Conservation (phyloP, 73 alveolate species). For the Tetrahymena malaccensis region DNA sequence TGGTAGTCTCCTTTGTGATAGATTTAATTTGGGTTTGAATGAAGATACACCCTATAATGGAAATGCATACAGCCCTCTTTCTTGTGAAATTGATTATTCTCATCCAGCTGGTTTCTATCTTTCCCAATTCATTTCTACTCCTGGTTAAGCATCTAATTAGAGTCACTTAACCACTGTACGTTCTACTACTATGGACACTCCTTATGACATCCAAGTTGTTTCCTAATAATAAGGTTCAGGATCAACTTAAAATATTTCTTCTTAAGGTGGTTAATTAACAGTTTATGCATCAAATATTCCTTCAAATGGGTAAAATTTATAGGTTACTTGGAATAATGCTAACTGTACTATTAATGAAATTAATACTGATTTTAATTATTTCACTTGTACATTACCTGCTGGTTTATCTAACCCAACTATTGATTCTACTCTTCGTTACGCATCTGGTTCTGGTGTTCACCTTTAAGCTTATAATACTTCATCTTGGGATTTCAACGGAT, state of each 20-base stretch:
- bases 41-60: neutral
- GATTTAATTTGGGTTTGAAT: neutral
- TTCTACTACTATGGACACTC: neutral
- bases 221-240: neutral
- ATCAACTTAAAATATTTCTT: neutral
- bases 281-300: neutral
- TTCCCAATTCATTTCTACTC: neutral
- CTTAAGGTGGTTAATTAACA: neutral
- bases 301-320: neutral
- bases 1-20: neutral
- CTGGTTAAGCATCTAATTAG: neutral
- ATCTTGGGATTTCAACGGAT: neutral
- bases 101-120: neutral
- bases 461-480: neutral
- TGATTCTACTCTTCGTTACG: neutral
- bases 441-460: neutral
- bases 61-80: neutral
- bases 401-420: neutral
- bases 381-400: neutral
- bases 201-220: neutral
- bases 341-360: neutral
- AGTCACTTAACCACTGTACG: neutral
- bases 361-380: neutral
- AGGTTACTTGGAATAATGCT: neutral
- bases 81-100: neutral